Base-by-base conservation (phyloP, 352 stramenopile species). In the Pythium rhizo-oryzae region DNA sequence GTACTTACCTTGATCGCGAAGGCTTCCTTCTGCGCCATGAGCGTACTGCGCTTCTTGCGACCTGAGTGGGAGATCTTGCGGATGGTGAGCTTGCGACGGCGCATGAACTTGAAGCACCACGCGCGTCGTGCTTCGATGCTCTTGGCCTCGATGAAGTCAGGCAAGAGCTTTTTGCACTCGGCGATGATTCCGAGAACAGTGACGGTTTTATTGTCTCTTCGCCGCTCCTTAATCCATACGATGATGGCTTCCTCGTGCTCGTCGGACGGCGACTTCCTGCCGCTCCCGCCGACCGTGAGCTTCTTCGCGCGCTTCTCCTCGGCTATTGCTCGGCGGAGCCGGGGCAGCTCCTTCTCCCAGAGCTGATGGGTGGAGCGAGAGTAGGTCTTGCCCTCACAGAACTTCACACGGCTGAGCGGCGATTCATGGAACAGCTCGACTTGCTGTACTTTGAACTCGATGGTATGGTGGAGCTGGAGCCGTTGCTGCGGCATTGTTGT, bases 221-320 rank as follows among this genome's bases (percentile, higher is more conserved):
- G 59, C 28, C 49, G 0, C 18, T 66, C 59, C 49, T 66, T 66
- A 9, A 66, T 54, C 35, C 47, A 58, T 16, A 46, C 47, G 23
- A 58, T 16, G 44, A 66, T 43, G 6, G 19, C 43, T 3, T 54
- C 59, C 23, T 66, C 59, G 37, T 52, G 39, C 2, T 41, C 33
- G 2, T 19, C 5, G 12, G 33, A 59, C 16, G 25, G 19, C 0
- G 59, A 59, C n/a, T 24, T 15, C 28, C 35, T 21, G 15, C 37
- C 59, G 21, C 59, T 46, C 12, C 59, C 49, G 23, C 49, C 59
- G 21, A 66, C 50, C 13, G 59, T 66, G 23, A 63, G 56, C 21
- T 30, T 55, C 35, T 52, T 66, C 37, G n/a, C 15, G 9, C 52
- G 52, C 2, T 25, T 41, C 12, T 58, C 16, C 33, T 58, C 52